These are phyloP conservation scores for Blastocystis sp. DNA, from an alignment of 352 stramenopile species.

Conservation along the genomic window DNA sequence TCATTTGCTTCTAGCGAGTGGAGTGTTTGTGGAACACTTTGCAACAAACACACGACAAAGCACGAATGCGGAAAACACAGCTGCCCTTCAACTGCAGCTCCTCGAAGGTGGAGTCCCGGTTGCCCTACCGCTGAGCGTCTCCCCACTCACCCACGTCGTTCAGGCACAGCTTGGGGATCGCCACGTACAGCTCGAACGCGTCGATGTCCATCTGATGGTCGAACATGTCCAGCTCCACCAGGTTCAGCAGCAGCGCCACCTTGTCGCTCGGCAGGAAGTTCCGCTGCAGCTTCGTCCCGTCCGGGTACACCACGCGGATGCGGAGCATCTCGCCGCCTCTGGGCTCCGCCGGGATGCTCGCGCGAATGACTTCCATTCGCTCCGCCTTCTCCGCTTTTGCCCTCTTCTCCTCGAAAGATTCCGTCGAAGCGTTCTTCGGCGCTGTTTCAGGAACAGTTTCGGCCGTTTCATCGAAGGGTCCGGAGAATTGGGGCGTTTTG, in stretches of 20 bases:
- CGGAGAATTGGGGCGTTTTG: neutral
- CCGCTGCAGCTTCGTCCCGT: constrained; percentile 61
- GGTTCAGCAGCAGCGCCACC: constrained; percentile 27
- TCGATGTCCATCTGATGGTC: constrained; percentile 24
- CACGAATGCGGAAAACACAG: constrained; percentile 40
- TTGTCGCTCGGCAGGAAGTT: constrained; percentile 39
- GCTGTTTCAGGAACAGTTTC: neutral
- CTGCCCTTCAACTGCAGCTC: constrained; percentile 51
- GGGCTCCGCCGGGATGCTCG: constrained; percentile 15
- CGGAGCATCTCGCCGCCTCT: constrained; percentile 19
- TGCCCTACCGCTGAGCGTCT: neutral
- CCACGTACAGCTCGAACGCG: constrained; percentile 25
- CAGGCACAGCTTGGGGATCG: neutral
- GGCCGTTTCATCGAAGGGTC: neutral
- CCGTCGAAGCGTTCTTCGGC: neutral
- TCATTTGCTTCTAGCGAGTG: neutral
- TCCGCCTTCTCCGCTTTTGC: neutral
- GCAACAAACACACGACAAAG: neutral
- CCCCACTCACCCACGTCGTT: neutral
- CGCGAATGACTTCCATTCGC: constrained; percentile 41
- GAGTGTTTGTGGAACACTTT: neutral
- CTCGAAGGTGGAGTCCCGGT: neutral
- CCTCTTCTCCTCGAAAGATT: neutral
- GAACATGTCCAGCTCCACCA: constrained; percentile 51
- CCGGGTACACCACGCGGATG: constrained; percentile 43